Evolutionary conservation across 495 filamentous ascomycete genomes (phyloP).

Genomic region (Durotheca rogersii): DNA sequence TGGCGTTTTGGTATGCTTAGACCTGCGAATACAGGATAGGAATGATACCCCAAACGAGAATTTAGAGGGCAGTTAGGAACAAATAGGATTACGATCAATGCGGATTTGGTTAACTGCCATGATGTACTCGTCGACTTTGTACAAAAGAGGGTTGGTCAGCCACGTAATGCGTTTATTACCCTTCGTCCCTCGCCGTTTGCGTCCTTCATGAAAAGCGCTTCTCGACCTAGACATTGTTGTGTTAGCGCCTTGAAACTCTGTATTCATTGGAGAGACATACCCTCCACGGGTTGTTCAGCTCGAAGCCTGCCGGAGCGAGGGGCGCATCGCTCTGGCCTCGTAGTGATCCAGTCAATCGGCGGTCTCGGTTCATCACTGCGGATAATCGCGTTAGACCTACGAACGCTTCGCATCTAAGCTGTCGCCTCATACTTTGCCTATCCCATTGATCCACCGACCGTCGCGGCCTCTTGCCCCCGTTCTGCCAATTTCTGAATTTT

Average conservation of each 20-base stretch:
- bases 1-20: conserved; percentile 15
- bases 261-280: conserved; percentile 31
- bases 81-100: conserved; percentile 1
- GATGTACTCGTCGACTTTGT: conserved; percentile 26
- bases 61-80: conserved; percentile 1
- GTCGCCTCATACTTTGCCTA: conserved; percentile 68
- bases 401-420: not conserved
- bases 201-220: conserved; percentile 46
- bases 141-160: conserved; percentile 13
- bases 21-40: conserved; percentile 15
- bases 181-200: not conserved
- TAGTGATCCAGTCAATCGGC: conserved; percentile 78
- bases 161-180: conserved; percentile 6
- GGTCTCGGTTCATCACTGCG: conserved; percentile 95
- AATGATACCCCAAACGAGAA: conserved; percentile 30
- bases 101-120: conserved; percentile 13
- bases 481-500: conserved; percentile 72
- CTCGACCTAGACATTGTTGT: conserved; percentile 48
- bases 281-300: conserved; percentile 94
- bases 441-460: conserved; percentile 93
- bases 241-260: conserved; percentile 8
- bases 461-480: conserved; percentile 82
- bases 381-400: conserved; percentile 36
- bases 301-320: conserved; percentile 81
- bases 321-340: conserved; percentile 84